Evolutionary conservation across 345 rosid species (phyloP).

Genomic region (Bruguiera sexangula): DNA sequence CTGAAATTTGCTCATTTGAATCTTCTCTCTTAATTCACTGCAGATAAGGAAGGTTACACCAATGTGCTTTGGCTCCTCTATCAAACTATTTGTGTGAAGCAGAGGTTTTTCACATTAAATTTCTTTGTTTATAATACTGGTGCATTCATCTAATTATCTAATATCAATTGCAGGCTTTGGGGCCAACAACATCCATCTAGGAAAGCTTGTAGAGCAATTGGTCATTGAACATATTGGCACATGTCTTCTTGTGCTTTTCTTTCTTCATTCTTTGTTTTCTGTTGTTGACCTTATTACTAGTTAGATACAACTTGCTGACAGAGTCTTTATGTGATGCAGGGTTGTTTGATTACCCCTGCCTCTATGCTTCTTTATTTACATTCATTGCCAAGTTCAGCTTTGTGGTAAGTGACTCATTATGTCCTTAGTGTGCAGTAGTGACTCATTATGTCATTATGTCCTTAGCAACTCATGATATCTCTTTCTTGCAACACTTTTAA

Average conservation of each 20-base stretch:
- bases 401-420: conserved; percentile 49
- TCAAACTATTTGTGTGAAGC: conserved; percentile 73
- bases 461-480: conserved; percentile 11
- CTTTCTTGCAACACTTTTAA: conserved; percentile 15
- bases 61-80: conserved; percentile 70
- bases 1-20: background rate
- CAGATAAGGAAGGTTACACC: conserved; percentile 82
- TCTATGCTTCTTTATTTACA: conserved; percentile 69
- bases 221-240: conserved; percentile 56
- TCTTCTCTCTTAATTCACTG: conserved; percentile 10
- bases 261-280: conserved; percentile 4
- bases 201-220: conserved; percentile 66
- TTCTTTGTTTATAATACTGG: conserved; percentile 1
- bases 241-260: conserved; percentile 34
- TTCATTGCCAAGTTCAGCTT: conserved; percentile 76
- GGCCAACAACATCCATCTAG: conserved; percentile 41
- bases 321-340: conserved; percentile 49
- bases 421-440: conserved; percentile 19
- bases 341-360: conserved; percentile 78
- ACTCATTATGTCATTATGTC: conserved; percentile 12
- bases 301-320: conserved; percentile 11
- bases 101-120: conserved; percentile 45
- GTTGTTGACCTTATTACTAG: background rate
- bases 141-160: conserved; percentile 7
- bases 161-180: conserved; percentile 40